phyloP scores from a whole-genome alignment of 1,139 yeast genomes.

The Candida tetrigidarum region DNA sequence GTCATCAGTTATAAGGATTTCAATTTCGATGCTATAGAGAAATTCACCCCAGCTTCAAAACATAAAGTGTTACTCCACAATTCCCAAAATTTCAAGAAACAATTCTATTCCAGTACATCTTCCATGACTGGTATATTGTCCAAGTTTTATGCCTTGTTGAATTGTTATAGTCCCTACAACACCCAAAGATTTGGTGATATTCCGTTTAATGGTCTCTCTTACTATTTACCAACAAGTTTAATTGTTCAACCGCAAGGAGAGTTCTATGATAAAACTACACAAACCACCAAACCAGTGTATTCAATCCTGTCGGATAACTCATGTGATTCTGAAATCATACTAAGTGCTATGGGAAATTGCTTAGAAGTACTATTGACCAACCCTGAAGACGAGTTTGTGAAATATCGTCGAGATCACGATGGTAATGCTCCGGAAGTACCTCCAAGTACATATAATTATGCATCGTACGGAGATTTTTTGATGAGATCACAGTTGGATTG shows the following conservation, averaged over 20 bases:
- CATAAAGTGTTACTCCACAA: conserved; percentile 56
- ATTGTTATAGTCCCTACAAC: conserved; percentile 38
- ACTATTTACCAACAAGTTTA: conserved; percentile 41
- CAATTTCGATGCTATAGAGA: conserved; percentile 59
- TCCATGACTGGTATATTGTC: conserved; percentile 79
- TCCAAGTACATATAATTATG: conserved; percentile 65
- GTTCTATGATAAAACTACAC: conserved; percentile 22
- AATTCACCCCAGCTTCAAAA: conserved; percentile 69
- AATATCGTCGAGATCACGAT: conserved; percentile 18
- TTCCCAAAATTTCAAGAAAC: conserved; percentile 44
- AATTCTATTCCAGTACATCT: conserved; percentile 81
- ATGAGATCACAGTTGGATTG: conserved; percentile 95
- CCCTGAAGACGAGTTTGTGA: conserved; percentile 49
- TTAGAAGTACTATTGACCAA: conserved; percentile 76
- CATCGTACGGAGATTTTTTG: conserved; percentile 67
- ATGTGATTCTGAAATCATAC: conserved; percentile 66
- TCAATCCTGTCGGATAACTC: conserved; percentile 77
- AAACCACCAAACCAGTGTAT: conserved; percentile 40
- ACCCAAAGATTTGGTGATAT: conserved; percentile 36
- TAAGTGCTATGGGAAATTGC: conserved; percentile 80
- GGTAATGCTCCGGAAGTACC: conserved; percentile 16
- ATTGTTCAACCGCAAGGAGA: conserved; percentile 41
- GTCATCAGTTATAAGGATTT: conserved; percentile 73
- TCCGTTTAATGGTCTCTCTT: conserved; percentile 37
- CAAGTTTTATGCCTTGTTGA: conserved; percentile 78